Base-by-base conservation (phyloP, 176 grass and related monocot species). In the Puccinellia tenuiflora region DNA sequence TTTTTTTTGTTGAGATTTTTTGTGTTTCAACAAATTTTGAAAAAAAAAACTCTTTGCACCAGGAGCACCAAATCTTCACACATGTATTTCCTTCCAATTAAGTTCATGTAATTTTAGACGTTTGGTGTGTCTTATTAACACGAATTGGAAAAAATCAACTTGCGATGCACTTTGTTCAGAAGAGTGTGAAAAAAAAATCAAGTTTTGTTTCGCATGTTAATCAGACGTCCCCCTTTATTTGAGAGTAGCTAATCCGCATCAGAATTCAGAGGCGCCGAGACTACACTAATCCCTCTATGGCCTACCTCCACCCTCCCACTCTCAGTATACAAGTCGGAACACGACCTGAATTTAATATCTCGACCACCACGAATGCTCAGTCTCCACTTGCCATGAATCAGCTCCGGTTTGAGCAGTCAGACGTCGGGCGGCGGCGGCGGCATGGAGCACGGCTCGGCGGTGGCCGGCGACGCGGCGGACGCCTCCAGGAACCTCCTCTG, bases 401-500 rank as follows among this genome's bases (percentile, higher is more conserved):
- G 9, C 35, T 38, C 14, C 1, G 5, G 12, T 4, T 18, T 29
- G 69, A 29, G 50, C 70, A 73, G 43, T 73, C 70, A 73, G 70
- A 8, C 16, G 69, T 73, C 69, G 24, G 69, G 13, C 15, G 61
- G 16, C 68, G 68, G 39, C 61, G 56, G 85, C 22, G 82, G 82
- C 70, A 89, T 37, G 22, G 74, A 70, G 72, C 92, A 98, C 0
- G 92, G 89, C 16, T 85, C 84, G 46, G 53, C 75, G 7, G 4
- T 5, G 0, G 89, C 86, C 10, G 87, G 90, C n/a, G 64, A 75
- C 6, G 85, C 80, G 48, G 24, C 50, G 30, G 91, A 91, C 20
- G 15, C 86, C 66, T 98, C 48, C 4, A 98, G 45, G 83, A 95
- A 95, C 48, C 85, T 67, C 3, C 92, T 75, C 78, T 92, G 92